phyloP scores from a whole-genome alignment of 2,329 filamentous ascomycete genomes.

The Xylariaceae sp. region DNA sequence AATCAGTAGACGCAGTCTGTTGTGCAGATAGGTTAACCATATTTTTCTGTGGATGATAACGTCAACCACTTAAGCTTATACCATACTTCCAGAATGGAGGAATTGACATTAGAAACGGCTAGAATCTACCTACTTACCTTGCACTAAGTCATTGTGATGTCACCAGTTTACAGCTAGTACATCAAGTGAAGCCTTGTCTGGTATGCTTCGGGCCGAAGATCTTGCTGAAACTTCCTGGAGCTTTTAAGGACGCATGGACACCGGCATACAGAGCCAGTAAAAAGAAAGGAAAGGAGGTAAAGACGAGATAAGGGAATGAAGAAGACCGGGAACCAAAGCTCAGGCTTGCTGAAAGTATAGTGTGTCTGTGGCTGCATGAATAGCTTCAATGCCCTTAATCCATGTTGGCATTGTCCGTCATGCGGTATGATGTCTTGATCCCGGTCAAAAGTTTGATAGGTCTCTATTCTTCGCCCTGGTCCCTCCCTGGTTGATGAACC shows the following conservation, averaged over 20 bases:
- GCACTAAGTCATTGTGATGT: no score
- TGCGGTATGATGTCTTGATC: background rate
- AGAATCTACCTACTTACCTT: no score
- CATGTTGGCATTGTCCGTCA: background rate
- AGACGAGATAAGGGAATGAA: background rate
- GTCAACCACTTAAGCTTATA: no score
- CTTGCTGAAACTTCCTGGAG: background rate
- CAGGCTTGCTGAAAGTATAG: background rate
- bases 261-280: background rate
- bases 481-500: background rate
- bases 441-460: no score
- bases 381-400: background rate
- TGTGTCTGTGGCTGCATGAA: background rate
- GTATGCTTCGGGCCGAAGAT: background rate
- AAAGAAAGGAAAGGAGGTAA: background rate
- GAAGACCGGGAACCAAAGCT: background rate
- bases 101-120: no score
- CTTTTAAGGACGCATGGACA: no score
- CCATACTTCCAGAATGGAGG: no score
- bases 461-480: no score
- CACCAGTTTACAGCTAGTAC: no score
- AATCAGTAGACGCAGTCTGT: no score
- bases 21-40: no score
- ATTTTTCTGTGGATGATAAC: no score
- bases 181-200: background rate